Evolutionary conservation across 2,329 filamentous ascomycete species (phyloP).

Genomic region (Venturia effusa): DNA sequence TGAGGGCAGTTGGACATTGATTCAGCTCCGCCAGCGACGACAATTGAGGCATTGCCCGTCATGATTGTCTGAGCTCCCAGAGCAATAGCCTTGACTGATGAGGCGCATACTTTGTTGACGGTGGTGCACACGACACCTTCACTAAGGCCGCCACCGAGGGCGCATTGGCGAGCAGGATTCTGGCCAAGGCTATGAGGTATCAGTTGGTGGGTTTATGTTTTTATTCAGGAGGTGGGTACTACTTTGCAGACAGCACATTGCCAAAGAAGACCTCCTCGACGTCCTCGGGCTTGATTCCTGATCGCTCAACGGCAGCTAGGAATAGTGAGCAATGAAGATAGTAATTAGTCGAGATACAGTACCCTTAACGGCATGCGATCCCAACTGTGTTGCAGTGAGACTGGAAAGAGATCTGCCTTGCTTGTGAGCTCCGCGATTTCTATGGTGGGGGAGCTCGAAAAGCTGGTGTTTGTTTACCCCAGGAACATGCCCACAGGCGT

Average conservation of each 20-base stretch:
- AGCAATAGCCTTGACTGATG: constrained; percentile 85
- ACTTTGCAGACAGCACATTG: constrained; percentile 96
- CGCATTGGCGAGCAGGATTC: constrained; percentile 90
- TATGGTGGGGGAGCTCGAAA: constrained; percentile 13
- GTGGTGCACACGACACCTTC: constrained; percentile 77
- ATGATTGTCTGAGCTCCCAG: constrained; percentile 95
- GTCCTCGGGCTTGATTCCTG: constrained; percentile 76
- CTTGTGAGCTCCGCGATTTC: not conserved
- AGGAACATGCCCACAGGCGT: constrained; percentile 92
- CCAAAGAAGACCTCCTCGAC: constrained; percentile 97
- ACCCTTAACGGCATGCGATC: constrained; percentile 89
- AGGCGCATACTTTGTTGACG: constrained; percentile 98
- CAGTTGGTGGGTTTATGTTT: constrained; percentile 8
- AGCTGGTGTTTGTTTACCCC: constrained; percentile 45
- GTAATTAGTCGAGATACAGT: constrained; percentile 19
- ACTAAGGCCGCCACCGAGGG: constrained; percentile 75
- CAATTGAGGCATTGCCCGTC: constrained; percentile 82
- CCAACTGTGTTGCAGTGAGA: constrained; percentile 75
- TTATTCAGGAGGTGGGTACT: constrained; percentile 25
- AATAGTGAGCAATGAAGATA: constrained; percentile 15
- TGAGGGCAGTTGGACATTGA: constrained; percentile 98
- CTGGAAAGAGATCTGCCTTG: constrained; percentile 67
- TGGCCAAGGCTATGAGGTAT: constrained; percentile 63
- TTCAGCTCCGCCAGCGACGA: constrained; percentile 90
- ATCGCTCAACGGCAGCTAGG: constrained; percentile 67